Base-by-base conservation (phyloP, 2,329 filamentous ascomycete genomes). In the Cercospora zeina region DNA sequence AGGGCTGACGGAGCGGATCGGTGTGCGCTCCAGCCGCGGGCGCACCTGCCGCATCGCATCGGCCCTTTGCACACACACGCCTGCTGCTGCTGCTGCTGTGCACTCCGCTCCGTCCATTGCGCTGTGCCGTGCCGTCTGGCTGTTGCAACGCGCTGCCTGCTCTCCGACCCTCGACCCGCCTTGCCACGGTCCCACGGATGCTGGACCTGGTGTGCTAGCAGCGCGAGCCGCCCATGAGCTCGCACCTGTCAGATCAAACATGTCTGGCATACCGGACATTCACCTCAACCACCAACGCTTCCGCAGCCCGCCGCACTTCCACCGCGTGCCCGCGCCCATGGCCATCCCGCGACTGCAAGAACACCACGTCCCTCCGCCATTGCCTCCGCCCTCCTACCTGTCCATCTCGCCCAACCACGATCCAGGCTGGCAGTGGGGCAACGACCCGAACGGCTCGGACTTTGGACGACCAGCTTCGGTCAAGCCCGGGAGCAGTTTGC, bases 381-480 rank as follows among this genome's bases (percentile, higher is more conserved):
- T 89, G 69, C 87, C 87, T 69, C 87, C 87, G 62, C 84, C 86
- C 57, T 81, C 80, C 74, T 77, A 81, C 71, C 82, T 88, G 62
- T 78, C 80, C 67, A 85, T 66, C 77, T 80, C 68, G 74, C 85
- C 84, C 36, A 80, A 63, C 51, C 62, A 83, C 69, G 87, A 89
- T 74, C 79, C 82, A 59, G 85, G 82, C 63, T 88, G 85, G 85
- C 78, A 83, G 73, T 86, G 83, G 80, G 84, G 82, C 65, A 87
- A 88, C 74, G 78, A 79, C 55, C 78, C 78, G 50, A 79, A 77
- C 62, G 75, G 80, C 57, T 73, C 75, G 54, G 77, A 79, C 66
- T 81, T 82, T 72, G 79, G 78, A 58, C 76, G 77, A 56, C 74
- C 74, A 61, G 76, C 75, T 64, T 77, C 77, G 51, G 75, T 82